Evolutionary conservation across 257 asterid species (phyloP), one percentile per base, ranked within the genome.

Genomic region (Primulina huaijiensis): DNA sequence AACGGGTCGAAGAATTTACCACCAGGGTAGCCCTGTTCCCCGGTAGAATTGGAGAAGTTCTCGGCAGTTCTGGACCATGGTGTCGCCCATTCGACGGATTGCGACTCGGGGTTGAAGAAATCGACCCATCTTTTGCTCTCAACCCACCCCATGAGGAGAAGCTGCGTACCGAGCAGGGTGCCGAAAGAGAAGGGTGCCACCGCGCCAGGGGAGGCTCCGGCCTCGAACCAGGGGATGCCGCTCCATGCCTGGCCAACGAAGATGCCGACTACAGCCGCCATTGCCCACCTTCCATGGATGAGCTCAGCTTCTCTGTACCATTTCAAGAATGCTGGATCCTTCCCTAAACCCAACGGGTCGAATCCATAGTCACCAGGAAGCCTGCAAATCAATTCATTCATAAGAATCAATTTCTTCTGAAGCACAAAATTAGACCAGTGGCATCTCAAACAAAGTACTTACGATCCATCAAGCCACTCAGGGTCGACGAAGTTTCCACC

Each of bases 381-480:
- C 83, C 99, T 93, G 82, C 66, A 67, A 61, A 56, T 53, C 72
- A 74, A 27, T 40, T 25, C 38, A 68, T 60, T 40, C 59, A 62
- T 72, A 34, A 27, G 25, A 27, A 27, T 27, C 30, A 27, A 3
- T 27, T 27, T 27, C 25, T 23, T 23, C 25, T 23, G 25, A 23
- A 23, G 30, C 3, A 27, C 30, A 27, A 3, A 27, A 27, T 27
- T 7, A 57, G 55, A 14, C 9, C 10, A 53, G 10, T 8, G 23
- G 21, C 52, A 10, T 62, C 19, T 46, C 5, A 4, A 5, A 0
- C 25, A 58, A 12, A 56, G 68, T 38, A 86, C 95, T 80, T 88
- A 93, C 99, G 99, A 93, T 84, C 99, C 99, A 81, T 93, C 99
- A 67, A 93, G 99, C 96, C 96, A 89, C 69, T 90, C 99, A 1